These are phyloP conservation scores for Elsinoe perseae DNA, from an alignment of 2,329 filamentous ascomycete genomes.

Conservation along the genomic window DNA sequence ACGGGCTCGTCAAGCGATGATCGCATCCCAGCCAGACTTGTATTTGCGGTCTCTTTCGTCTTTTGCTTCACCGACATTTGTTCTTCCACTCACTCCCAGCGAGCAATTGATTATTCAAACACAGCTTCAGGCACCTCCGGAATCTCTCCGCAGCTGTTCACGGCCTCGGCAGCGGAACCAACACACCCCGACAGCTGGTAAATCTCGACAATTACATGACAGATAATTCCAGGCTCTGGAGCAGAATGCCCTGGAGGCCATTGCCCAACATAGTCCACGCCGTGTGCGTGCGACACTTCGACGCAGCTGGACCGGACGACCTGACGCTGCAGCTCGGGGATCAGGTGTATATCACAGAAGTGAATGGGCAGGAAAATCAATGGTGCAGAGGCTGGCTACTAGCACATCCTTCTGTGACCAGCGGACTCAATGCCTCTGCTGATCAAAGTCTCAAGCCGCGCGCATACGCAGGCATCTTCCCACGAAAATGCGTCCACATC, in stretches of 20 bases:
- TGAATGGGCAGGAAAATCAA: constrained; percentile 72
- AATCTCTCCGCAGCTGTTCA: constrained; percentile 2
- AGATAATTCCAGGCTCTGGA: constrained; percentile 13
- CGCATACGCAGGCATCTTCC: constrained; percentile 98
- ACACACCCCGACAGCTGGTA: background rate
- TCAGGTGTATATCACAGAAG: constrained; percentile 97
- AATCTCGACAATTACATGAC: constrained; percentile 9
- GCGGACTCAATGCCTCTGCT: constrained; percentile 81
- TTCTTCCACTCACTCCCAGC: background rate
- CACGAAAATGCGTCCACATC: constrained; percentile 87
- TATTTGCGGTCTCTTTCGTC: background rate
- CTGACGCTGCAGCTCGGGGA: constrained; percentile 95
- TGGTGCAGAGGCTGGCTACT: constrained; percentile 96
- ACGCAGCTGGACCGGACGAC: constrained; percentile 77
- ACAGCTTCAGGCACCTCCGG: background rate
- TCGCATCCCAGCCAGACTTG: constrained; percentile 9
- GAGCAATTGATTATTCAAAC: background rate
- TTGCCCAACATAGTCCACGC: constrained; percentile 96
- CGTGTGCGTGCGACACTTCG: constrained; percentile 90
- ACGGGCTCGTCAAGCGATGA: constrained; percentile 6
- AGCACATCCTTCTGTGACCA: constrained; percentile 83
- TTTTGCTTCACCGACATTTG: constrained; percentile 12
- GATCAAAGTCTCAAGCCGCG: constrained; percentile 90
- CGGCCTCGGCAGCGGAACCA: background rate
- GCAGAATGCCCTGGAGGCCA: constrained; percentile 85